phyloP scores from a whole-genome alignment of 169 alveolate genomes.

The Plasmodium inui region DNA sequence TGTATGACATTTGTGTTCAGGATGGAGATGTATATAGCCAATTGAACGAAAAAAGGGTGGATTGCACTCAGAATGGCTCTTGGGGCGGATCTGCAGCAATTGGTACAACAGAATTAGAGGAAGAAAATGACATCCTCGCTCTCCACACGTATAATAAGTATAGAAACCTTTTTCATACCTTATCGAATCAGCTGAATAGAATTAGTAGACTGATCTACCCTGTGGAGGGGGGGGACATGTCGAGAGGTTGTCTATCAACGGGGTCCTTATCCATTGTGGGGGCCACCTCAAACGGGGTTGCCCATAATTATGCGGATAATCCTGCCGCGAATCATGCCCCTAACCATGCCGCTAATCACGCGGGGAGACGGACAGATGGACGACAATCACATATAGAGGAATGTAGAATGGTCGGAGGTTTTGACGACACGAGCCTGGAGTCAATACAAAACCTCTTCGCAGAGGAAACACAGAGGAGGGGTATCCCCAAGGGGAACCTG shows the following conservation, averaged over 20 bases:
- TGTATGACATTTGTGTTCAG: constrained; percentile 35
- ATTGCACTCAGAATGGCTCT: background rate
- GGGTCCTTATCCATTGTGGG: background rate
- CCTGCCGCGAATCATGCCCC: no score
- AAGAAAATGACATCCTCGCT: background rate
- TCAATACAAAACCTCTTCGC: background rate
- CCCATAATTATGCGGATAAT: background rate
- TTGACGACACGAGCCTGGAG: background rate
- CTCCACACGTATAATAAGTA: constrained; percentile 4
- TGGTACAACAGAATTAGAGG: background rate
- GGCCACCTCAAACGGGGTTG: background rate
- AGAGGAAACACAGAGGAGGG: background rate
- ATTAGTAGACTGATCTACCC: constrained; percentile 19
- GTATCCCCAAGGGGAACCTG: background rate
- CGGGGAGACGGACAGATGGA: background rate
- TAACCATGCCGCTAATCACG: no score
- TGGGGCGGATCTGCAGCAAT: no score
- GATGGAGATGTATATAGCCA: background rate
- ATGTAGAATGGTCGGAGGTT: background rate
- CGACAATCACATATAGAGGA: background rate
- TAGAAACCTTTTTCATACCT: constrained; percentile 6
- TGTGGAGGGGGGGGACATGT: background rate
- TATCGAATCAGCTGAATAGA: constrained; percentile 8
- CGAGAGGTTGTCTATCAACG: background rate
- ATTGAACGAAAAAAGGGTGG: background rate